Percentiles rank a stretch among this genome's conserved stretches.
Evolutionary conservation across 192 early-diverging fungal species (phyloP).

Genomic region (Dispira parvispora): DNA sequence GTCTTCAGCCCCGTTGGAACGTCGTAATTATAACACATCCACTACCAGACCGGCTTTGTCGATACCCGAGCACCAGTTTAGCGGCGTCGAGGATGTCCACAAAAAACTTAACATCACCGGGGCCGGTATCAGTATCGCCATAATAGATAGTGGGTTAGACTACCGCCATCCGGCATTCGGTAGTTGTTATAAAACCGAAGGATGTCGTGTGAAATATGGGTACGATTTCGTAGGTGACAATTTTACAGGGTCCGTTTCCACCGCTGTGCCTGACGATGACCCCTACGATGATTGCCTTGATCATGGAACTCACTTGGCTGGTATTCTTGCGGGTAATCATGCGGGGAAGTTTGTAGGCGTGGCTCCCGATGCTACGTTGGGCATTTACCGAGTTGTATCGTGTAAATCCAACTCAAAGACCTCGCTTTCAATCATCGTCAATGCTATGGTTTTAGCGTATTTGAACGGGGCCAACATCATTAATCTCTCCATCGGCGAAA

Average conservation of each 20-base stretch:
- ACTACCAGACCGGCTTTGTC: too few species aligned
- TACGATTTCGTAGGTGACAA: slow-evolving; percentile 16
- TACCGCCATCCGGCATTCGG: slow-evolving; percentile 41
- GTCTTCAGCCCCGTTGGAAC: too few species aligned
- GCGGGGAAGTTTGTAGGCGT: slow-evolving; percentile 27
- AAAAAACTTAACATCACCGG: too few species aligned
- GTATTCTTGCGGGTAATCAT: slow-evolving; percentile 31
- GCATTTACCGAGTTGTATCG: slow-evolving; percentile 43
- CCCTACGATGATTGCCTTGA: slow-evolving; percentile 39
- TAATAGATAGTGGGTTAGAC: slow-evolving; percentile 44
- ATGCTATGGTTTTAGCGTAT: slow-evolving; percentile 34
- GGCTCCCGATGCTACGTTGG: slow-evolving; percentile 41
- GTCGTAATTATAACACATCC: too few species aligned
- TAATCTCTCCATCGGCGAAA: slow-evolving; percentile 45
- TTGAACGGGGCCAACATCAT: slow-evolving; percentile 34
- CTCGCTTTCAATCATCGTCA: slow-evolving; percentile 35
- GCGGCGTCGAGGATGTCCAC: too few species aligned
- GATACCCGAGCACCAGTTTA: too few species aligned
- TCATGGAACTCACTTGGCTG: slow-evolving; percentile 53
- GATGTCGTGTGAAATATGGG: slow-evolving; percentile 33
- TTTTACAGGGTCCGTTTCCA: neutral
- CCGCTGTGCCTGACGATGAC: slow-evolving; percentile 18
- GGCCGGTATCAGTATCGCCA: slow-evolving; percentile 19
- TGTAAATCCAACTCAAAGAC: slow-evolving; percentile 17
- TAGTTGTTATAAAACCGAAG: slow-evolving; percentile 29